phyloP scores from a whole-genome alignment of 768 basidiomycete species.

The Suillus discolor region DNA sequence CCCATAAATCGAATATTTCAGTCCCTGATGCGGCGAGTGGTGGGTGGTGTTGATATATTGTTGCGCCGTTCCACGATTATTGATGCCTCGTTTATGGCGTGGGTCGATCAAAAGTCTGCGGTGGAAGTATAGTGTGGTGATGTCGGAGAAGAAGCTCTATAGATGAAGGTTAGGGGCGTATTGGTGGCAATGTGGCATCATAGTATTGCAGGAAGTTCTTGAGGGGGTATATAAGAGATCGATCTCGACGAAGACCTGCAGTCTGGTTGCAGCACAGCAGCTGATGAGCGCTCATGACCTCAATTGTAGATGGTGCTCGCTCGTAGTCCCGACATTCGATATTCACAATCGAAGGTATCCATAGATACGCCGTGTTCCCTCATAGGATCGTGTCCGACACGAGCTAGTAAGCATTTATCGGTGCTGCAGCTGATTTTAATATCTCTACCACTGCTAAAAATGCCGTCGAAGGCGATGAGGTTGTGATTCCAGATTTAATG shows the following conservation, averaged over 20 bases:
- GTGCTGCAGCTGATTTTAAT: too few relatives aligned
- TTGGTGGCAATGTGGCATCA: neutral
- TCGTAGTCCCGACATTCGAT: neutral
- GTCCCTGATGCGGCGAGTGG: neutral
- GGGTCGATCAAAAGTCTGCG: neutral
- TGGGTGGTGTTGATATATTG: neutral
- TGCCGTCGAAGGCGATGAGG: too few relatives aligned
- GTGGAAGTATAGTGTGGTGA: neutral
- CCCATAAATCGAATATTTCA: neutral
- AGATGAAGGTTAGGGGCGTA: neutral
- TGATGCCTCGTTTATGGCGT: neutral
- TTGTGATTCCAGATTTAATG: too few relatives aligned
- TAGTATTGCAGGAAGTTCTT: neutral
- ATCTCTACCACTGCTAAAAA: too few relatives aligned
- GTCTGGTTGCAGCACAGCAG: neutral
- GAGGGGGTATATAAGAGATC: neutral
- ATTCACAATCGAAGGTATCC: neutral
- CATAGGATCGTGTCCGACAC: too few relatives aligned
- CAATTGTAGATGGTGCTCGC: too few relatives aligned
- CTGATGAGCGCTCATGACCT: too few relatives aligned
- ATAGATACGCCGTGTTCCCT: too few relatives aligned
- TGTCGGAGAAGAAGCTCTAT: neutral
- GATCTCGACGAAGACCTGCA: neutral
- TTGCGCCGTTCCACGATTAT: neutral
- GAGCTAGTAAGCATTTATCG: too few relatives aligned